Percentiles rank a stretch among this genome's conserved stretches.
These are phyloP conservation scores for Sonneratia alba DNA, from an alignment of 345 rosid genomes.

Conservation along the genomic window DNA sequence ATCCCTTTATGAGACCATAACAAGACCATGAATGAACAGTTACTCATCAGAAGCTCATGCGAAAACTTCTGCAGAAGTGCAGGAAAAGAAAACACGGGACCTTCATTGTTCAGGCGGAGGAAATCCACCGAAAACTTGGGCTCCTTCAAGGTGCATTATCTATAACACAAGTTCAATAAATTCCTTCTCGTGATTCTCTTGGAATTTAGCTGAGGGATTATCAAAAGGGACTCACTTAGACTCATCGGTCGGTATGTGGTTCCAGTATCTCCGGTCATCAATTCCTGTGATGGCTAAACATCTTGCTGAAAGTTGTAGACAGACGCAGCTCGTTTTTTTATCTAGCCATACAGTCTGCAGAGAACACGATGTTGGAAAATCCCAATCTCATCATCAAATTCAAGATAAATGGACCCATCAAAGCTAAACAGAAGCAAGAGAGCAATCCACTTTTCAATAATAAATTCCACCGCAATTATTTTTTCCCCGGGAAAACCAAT, in stretches of 20 bases:
- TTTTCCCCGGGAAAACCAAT: no score
- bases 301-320: conserved; percentile 48
- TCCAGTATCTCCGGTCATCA: conserved; percentile 96
- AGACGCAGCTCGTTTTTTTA: conserved; percentile 53
- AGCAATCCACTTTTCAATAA: neutral
- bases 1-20: no score
- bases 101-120: no score
- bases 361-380: neutral
- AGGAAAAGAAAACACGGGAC: no score
- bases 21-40: no score
- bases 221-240: conserved; percentile 50
- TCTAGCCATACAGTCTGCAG: conserved; percentile 80
- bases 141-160: neutral
- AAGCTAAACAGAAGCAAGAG: neutral
- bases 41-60: no score
- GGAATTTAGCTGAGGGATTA: neutral
- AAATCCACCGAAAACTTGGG: neutral
- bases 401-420: neutral
- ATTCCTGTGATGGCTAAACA: conserved; percentile 72
- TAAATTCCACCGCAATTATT: no score
- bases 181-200: neutral
- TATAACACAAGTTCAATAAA: neutral
- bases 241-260: conserved; percentile 61
- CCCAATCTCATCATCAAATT: neutral
- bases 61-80: no score